Conservation (phyloP, 257 asterid species). For the Fraxinus pennsylvanica region DNA sequence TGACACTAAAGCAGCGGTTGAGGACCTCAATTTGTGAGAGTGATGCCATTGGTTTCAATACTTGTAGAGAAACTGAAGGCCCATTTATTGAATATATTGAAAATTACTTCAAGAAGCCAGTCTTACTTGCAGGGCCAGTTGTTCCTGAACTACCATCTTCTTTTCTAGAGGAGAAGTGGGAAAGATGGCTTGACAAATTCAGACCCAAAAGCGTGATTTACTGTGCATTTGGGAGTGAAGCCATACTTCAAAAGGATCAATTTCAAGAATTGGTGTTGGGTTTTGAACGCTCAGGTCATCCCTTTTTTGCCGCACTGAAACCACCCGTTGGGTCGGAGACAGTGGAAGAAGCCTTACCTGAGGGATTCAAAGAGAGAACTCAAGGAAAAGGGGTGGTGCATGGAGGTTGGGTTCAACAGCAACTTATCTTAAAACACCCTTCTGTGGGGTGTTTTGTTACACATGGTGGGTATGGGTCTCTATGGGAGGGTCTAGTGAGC, state of each 20-base stretch:
- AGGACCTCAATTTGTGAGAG: constrained; percentile 17
- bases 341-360: constrained; percentile 41
- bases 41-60: constrained; percentile 43
- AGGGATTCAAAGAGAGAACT: constrained; percentile 30
- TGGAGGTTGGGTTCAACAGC: constrained; percentile 51
- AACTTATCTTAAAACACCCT: constrained; percentile 35
- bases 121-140: constrained; percentile 29
- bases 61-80: constrained; percentile 45
- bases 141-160: constrained; percentile 21
- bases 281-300: constrained; percentile 39
- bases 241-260: constrained; percentile 31
- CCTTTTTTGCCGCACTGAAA: constrained; percentile 36
- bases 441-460: constrained; percentile 49
- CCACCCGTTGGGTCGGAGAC: constrained; percentile 36
- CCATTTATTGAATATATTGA: constrained; percentile 27
- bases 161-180: constrained; percentile 28
- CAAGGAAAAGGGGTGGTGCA: constrained; percentile 29
- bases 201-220: constrained; percentile 31
- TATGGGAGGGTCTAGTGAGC: constrained; percentile 40
- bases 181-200: constrained; percentile 32
- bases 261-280: constrained; percentile 37
- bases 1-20: constrained; percentile 22
- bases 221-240: constrained; percentile 54
- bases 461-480: constrained; percentile 46
- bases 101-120: constrained; percentile 28